A percentile compares a stretch with the other conserved stretches of the same genome.
Evolutionary conservation across 192 early-diverging fungal species (phyloP).

Genomic region (Paraglomus occultum): DNA sequence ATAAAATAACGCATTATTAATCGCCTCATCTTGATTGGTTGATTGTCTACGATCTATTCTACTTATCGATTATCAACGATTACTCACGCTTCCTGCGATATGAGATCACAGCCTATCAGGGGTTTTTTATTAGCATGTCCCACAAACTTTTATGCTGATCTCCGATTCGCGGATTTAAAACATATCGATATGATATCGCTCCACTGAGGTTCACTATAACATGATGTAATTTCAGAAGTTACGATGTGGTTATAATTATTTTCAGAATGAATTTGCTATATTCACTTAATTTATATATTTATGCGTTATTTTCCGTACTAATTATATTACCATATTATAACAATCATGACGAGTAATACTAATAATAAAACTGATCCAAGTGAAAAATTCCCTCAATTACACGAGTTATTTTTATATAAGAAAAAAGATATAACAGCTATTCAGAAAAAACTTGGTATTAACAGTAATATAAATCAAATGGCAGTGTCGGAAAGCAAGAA

Average conservation of each 20-base stretch:
- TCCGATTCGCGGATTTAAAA: too few species aligned
- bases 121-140: too few species aligned
- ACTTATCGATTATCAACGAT: too few species aligned
- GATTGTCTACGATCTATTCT: too few species aligned
- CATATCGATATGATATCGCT: too few species aligned
- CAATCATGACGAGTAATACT: conserved; percentile 18
- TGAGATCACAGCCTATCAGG: too few species aligned
- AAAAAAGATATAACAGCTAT: conserved; percentile 19
- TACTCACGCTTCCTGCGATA: too few species aligned
- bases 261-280: conserved; percentile 21
- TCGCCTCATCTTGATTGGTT: too few species aligned
- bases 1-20: too few species aligned
- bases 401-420: conserved; percentile 9
- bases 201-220: background rate
- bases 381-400: conserved; percentile 10
- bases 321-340: conserved; percentile 23
- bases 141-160: too few species aligned
- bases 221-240: background rate
- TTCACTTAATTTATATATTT: conserved; percentile 23
- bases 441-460: conserved; percentile 23
- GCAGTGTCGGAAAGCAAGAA: conserved; percentile 9
- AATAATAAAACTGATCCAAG: conserved; percentile 19
- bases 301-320: conserved; percentile 13
- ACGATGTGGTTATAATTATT: conserved; percentile 13
- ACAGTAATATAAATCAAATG: conserved; percentile 23